These are phyloP conservation scores for Roridomyces roridus DNA, from an alignment of 768 basidiomycete genomes.

Conservation along the genomic window DNA sequence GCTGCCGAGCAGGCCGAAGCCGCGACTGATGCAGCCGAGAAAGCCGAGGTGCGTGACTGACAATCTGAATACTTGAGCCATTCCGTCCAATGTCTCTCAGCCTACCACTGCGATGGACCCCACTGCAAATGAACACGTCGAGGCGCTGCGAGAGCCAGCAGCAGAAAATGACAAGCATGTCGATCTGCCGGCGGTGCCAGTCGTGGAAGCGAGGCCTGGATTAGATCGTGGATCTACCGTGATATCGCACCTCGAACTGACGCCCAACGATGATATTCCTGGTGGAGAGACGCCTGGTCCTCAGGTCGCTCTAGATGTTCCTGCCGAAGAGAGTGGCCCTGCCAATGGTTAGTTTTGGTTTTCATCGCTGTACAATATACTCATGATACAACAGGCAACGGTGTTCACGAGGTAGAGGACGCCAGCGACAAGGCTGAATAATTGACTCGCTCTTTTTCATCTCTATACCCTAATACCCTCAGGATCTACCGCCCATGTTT, in stretches of 20 bases:
- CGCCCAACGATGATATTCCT: conserved; percentile 3
- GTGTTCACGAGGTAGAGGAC: background rate
- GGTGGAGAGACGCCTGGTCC: conserved; percentile 28
- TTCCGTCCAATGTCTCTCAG: background rate
- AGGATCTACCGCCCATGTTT: conserved; percentile 11
- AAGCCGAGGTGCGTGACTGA: no score
- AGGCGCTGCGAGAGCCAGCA: conserved; percentile 18
- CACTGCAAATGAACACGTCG: conserved; percentile 19
- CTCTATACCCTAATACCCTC: conserved; percentile 10
- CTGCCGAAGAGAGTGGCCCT: conserved; percentile 8
- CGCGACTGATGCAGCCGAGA: conserved; percentile 12
- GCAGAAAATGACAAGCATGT: conserved; percentile 15
- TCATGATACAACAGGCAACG: conserved; percentile 15
- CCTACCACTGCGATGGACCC: conserved; percentile 18
- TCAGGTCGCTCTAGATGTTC: conserved; percentile 18
- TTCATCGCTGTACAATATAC: background rate
- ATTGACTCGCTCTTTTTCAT: background rate
- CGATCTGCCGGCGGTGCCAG: conserved; percentile 23
- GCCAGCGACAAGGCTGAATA: conserved; percentile 5
- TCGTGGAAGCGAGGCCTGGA: conserved; percentile 24
- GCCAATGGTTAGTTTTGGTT: conserved; percentile 10
- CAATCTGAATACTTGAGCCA: no score
- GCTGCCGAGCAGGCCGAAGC: conserved; percentile 2
- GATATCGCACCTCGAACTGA: conserved; percentile 21
- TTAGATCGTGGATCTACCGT: conserved; percentile 12